Base-by-base conservation (phyloP, 2,329 filamentous ascomycete genomes). In the Mycosphaerelloides madeirae region DNA sequence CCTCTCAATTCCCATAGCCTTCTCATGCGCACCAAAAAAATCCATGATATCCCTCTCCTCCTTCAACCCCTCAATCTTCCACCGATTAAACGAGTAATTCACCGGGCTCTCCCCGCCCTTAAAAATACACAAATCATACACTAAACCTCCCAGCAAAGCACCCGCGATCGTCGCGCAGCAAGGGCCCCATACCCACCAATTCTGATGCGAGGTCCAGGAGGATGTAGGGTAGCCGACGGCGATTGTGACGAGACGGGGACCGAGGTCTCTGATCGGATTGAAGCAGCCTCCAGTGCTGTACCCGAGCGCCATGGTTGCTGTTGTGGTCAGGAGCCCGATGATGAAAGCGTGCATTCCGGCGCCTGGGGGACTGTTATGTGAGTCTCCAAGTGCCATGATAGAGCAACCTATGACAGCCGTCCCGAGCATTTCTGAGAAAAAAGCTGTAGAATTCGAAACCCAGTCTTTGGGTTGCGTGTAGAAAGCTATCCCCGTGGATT, bases 301-400 rank as follows among this genome's bases (percentile, higher is more conserved):
- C 3, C 68, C 65, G 29, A 76, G 69, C 1, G 65, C 60, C 63
- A 69, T 69, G 5, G 55, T 58, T 19, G 67, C 59, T 3, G 53
- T 52, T 0, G 62, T 63, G 18, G 65, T 63, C 3, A 75, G 57
- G 1, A 76, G 61, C 0, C 72, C 73, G 22, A 76, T 62, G 37
- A 77, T 68, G 32, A 76, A 68, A 2, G 74, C 70, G 53, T 71
- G 72, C 72, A 77, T 75, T 37, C 73, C 73, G 0, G 73, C 72
- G 7, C 73, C 73, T 3, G 60, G 59, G 7, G 60, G 56, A 14
- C 46, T 49, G 40, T 62, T 61, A 11, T 50, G 46, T 19, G 52
- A 54, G 36, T 61, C 59, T 39, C 59, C 60, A 6, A 63, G 46
- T 1, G 60, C 60, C 2, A 77, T 62, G n/a, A 76, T 63, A 0